Percentiles rank a stretch among this genome's conserved stretches.
phyloP scores from a whole-genome alignment of 345 rosid species.

The Populus alba region DNA sequence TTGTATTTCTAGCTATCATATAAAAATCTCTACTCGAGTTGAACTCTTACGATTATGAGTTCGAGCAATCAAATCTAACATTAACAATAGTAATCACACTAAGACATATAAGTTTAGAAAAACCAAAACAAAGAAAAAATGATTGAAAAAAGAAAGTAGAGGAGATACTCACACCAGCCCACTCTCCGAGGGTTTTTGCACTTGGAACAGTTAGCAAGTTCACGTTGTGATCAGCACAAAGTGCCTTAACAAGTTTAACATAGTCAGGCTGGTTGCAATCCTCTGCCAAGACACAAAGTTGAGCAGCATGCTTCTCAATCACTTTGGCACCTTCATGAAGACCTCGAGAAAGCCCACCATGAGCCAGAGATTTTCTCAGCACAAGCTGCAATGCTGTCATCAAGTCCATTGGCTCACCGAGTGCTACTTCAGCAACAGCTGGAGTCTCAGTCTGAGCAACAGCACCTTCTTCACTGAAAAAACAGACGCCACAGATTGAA shows the following conservation, averaged over 20 bases:
- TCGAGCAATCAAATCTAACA: neutral
- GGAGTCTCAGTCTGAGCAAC: constrained; percentile 37
- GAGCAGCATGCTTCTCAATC: constrained; percentile 70
- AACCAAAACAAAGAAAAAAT: neutral
- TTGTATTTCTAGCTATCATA: neutral
- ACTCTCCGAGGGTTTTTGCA: constrained; percentile 86
- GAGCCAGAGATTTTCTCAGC: constrained; percentile 69
- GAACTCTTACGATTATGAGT: neutral
- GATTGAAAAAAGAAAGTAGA: neutral
- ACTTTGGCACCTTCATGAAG: constrained; percentile 77
- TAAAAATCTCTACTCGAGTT: neutral
- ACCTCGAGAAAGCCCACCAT: constrained; percentile 66
- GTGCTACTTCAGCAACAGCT: constrained; percentile 30
- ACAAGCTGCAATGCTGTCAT: constrained; percentile 72
- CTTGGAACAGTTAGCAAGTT: constrained; percentile 64
- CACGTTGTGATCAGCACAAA: constrained; percentile 67
- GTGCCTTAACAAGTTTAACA: constrained; percentile 70
- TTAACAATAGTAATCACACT: neutral
- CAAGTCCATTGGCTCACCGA: constrained; percentile 71
- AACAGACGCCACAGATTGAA: neutral
- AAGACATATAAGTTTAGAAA: neutral
- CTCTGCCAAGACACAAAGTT: constrained; percentile 76
- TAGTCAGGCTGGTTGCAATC: constrained; percentile 87
- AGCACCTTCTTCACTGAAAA: constrained; percentile 62
- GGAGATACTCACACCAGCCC: constrained; percentile 76